Evolutionary conservation across 768 basidiomycete genomes (phyloP), one percentile per base, ranked within the genome.

Genomic region (Dictyophora rubrovolvata): DNA sequence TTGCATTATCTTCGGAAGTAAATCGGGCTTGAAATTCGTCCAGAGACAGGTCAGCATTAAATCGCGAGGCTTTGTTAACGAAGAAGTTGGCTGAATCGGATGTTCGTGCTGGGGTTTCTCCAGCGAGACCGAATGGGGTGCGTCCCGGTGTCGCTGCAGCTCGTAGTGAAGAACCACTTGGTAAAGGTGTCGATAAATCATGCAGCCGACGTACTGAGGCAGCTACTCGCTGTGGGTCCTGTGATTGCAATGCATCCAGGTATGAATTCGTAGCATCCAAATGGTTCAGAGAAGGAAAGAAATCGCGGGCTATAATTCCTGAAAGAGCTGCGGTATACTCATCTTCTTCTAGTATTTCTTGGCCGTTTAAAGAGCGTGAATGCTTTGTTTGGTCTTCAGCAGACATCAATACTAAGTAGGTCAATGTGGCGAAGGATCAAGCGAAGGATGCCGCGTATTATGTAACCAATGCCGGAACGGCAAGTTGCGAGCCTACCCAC

Each of bases 1-100:
- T 96, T 5, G 94, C 84, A 70, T 99, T 99, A 71, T 99, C 96
- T 68, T 97, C 93, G 0, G 93, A 96, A 1, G 96, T 98, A 69
- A 91, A 96, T 48, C 80, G 80, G 0, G 90, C 82, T 69, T 98
- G 96, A 69, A 97, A 99, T 16, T 74, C 74, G 69, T 97, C 93
- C 17, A 97, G 78, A 57, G 80, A 84, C 67, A 92, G 72, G 60
- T 75, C 69, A n/a, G 49, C 16, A 2, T 75, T 73, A 28, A 28
- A 64, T 89, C 79, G 65, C 80, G 84, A 58, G 79, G 80, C 34
- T 72, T 91, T 85, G 62, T 69, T 62, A 8, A n/a, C 70, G 6
- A 21, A 20, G 12, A 59, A 56, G 14, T 61, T 55, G 6, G 51
- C 23, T 42, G n/a, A 4, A 42, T 42, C 10, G 11, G 55, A 50